Evolutionary conservation across 768 basidiomycete genomes (phyloP).

Genomic region (Rickenella mellea): DNA sequence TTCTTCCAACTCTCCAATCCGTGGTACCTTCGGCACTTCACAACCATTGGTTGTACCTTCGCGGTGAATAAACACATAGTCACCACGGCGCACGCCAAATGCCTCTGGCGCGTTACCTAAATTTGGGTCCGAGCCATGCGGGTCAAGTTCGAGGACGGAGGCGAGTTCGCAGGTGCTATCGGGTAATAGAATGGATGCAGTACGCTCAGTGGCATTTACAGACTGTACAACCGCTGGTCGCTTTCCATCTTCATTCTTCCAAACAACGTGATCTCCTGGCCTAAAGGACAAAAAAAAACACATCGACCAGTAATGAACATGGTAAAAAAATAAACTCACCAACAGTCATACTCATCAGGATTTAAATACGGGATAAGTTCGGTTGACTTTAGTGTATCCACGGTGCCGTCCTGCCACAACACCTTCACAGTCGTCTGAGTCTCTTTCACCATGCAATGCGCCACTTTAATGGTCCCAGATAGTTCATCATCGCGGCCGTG

Average conservation of each 20-base stretch:
- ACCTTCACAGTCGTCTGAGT: constrained; percentile 62
- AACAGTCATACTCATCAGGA: constrained; percentile 88
- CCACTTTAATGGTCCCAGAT: constrained; percentile 38
- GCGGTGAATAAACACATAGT: constrained; percentile 74
- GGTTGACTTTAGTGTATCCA: constrained; percentile 49
- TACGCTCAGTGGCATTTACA: constrained; percentile 64
- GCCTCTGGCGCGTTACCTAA: constrained; percentile 39
- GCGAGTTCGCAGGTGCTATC: constrained; percentile 54
- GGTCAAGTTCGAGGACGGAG: constrained; percentile 82
- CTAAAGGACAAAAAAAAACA: constrained; percentile 24
- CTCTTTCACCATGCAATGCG: constrained; percentile 56
- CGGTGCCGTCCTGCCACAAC: constrained; percentile 82
- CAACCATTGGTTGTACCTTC: constrained; percentile 67
- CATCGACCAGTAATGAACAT: neutral
- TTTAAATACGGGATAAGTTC: constrained; percentile 76
- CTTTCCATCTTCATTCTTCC: constrained; percentile 64
- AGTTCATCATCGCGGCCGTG: constrained; percentile 46
- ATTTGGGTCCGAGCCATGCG: constrained; percentile 58
- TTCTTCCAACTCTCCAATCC: constrained; percentile 74
- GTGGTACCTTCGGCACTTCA: constrained; percentile 60
- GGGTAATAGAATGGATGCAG: constrained; percentile 52
- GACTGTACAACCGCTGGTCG: constrained; percentile 69
- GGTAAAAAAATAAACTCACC: constrained; percentile 35
- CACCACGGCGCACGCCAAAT: constrained; percentile 75
- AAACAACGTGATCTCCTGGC: constrained; percentile 88